Evolutionary conservation across 1,284 basidiomycete genomes (phyloP), one percentile per base, ranked within the genome.

Genomic region (Marasmius sp.): DNA sequence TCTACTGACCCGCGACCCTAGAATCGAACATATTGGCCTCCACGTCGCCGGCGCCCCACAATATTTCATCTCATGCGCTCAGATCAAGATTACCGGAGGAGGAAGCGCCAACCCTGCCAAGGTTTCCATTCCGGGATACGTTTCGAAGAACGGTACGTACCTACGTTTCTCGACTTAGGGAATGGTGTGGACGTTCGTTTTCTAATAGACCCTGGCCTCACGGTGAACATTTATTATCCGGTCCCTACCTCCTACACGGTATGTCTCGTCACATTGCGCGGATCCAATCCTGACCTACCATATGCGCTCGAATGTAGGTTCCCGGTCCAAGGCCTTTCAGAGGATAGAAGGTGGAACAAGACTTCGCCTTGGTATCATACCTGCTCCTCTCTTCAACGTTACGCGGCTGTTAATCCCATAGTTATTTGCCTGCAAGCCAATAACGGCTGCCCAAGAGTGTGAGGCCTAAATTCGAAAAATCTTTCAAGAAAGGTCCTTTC

Each of bases 161-260:
- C 16, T 20, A 5, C 5, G n/a, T n/a, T n/a, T n/a, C 14, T n/a
- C 54, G 6, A 5, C 12, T n/a, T 34, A 37, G 14, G 49, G 14
- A 34, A 36, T 60, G 11, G 55, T 18, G 38, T 16, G 47, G 1
- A 16, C 18, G 27, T 47, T 33, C 12, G 36, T 38, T 8, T 43
- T 5, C 27, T 41, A 33, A n/a, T 34, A 72, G 77, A 78, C 63
- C 72, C 77, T 38, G 75, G 77, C 18, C 68, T 81, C 57, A 75
- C 75, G n/a, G 74, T 80, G 63, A 75, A 80, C 68, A 80, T 81
- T 63, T 80, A 81, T 69, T 66, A 76, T 67, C 78, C 74, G 41
- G 66, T 72, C 37, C 27, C 27, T 27, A 27, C 27, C 5, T 27
- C 27, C 27, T 27, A 27, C 27, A 27, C 27, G 27, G 27, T 27